A percentile compares a stretch with the other conserved stretches of the same genome.
phyloP scores from a whole-genome alignment of 129 eudicot genomes.

The Gnaphalium uliginosum region DNA sequence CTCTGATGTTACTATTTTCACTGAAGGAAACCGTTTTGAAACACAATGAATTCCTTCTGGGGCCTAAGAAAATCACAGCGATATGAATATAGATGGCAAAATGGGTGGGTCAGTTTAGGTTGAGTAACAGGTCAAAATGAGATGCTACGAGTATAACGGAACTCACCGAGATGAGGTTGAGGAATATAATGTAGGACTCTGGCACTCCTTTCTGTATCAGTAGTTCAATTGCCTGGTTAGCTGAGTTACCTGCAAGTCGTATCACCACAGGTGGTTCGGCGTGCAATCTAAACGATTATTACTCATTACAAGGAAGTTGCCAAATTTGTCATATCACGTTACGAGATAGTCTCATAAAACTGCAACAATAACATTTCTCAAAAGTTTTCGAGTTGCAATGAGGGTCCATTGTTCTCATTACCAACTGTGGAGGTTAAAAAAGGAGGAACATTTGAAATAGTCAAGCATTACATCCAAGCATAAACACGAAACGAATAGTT shows the following conservation, averaged over 20 bases:
- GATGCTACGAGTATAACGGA: background rate
- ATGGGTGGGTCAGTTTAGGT: background rate
- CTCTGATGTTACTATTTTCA: constrained; percentile 94
- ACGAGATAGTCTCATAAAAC: background rate
- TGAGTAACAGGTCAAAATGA: background rate
- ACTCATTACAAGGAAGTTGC: background rate
- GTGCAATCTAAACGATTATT: constrained; percentile 3
- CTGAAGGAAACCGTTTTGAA: constrained; percentile 72
- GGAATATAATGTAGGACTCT: constrained; percentile 84
- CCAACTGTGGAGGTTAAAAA: background rate
- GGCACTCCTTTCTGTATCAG: constrained; percentile 97
- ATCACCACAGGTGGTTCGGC: background rate
- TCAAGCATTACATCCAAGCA: background rate
- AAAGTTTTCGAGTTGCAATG: constrained; percentile 3
- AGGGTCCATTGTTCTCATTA: constrained; percentile 13
- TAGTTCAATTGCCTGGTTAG: constrained; percentile 92
- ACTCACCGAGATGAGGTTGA: constrained; percentile 94
- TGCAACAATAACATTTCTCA: background rate
- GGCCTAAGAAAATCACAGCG: constrained; percentile 46
- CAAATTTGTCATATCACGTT: constrained; percentile 2
- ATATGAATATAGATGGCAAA: background rate
- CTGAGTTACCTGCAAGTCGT: constrained; percentile 73
- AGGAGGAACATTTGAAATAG: background rate
- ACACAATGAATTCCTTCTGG: constrained; percentile 96
- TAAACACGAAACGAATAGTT: background rate